Evolutionary conservation across 345 rosid genomes (phyloP).

Genomic region (Melaleuca quinquenervia): DNA sequence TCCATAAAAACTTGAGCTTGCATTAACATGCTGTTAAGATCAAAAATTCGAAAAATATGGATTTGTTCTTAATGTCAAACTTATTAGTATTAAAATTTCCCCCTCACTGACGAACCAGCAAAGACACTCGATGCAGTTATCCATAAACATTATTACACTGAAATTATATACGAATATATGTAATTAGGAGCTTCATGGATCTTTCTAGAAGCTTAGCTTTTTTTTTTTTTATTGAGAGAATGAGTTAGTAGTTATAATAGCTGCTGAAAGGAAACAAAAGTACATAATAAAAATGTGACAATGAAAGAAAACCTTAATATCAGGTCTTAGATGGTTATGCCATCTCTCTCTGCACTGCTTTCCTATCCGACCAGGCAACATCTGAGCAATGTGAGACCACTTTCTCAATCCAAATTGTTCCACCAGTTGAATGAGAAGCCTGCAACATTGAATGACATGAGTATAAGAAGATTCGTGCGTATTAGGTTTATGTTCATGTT

Average conservation of each 20-base stretch:
- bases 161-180: background rate
- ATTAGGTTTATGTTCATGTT: background rate
- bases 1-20: background rate
- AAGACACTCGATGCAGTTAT: background rate
- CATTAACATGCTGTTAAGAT: background rate
- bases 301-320: slow-evolving; percentile 52
- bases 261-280: background rate
- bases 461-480: background rate
- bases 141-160: background rate
- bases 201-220: background rate
- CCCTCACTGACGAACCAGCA: background rate
- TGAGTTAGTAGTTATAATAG: background rate
- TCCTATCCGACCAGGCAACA: slow-evolving; percentile 80
- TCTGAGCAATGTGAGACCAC: slow-evolving; percentile 81
- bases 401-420: slow-evolving; percentile 53
- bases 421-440: slow-evolving; percentile 55
- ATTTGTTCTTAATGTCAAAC: background rate
- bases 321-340: slow-evolving; percentile 93
- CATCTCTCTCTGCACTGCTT: slow-evolving; percentile 97
- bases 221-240: background rate
- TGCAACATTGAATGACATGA: background rate
- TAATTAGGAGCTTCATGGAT: background rate
- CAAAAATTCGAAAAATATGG: background rate
- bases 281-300: background rate
- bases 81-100: background rate